These are phyloP conservation scores for Durotheca rogersii DNA, from an alignment of 495 filamentous ascomycete species.

Conservation along the genomic window DNA sequence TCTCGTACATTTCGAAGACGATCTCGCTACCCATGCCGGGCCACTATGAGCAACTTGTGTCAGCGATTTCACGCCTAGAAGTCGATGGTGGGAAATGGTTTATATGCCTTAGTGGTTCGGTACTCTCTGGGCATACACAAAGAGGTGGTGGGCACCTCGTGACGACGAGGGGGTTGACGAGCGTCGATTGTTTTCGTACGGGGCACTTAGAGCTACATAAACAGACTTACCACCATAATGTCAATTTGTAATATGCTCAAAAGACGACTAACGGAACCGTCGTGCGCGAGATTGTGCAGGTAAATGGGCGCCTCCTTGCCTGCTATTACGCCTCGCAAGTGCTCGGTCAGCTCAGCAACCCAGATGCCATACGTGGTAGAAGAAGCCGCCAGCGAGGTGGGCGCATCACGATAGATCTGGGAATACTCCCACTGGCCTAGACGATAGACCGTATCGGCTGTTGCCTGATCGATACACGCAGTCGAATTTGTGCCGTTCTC, in stretches of 20 bases:
- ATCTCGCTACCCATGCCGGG: conserved; percentile 71
- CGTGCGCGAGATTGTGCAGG: conserved; percentile 68
- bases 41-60: conserved; percentile 44
- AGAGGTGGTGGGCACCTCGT: too few species aligned
- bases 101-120: background rate
- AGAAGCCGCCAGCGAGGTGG: conserved; percentile 55
- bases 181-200: background rate
- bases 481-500: conserved; percentile 34
- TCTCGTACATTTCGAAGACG: conserved; percentile 64
- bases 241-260: conserved; percentile 64
- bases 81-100: background rate
- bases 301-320: conserved; percentile 49
- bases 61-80: background rate
- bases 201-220: background rate
- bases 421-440: conserved; percentile 71
- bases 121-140: too few species aligned
- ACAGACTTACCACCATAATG: conserved; percentile 53
- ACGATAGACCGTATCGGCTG: conserved; percentile 63
- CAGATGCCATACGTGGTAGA: conserved; percentile 60
- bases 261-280: conserved; percentile 63
- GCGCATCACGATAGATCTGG: conserved; percentile 63
- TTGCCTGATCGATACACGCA: conserved; percentile 56
- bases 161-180: too few species aligned
- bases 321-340: conserved; percentile 52
- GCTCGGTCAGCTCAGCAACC: conserved; percentile 61